Base-by-base conservation (phyloP, 306 rosid genomes). In the Sindora glabra region DNA sequence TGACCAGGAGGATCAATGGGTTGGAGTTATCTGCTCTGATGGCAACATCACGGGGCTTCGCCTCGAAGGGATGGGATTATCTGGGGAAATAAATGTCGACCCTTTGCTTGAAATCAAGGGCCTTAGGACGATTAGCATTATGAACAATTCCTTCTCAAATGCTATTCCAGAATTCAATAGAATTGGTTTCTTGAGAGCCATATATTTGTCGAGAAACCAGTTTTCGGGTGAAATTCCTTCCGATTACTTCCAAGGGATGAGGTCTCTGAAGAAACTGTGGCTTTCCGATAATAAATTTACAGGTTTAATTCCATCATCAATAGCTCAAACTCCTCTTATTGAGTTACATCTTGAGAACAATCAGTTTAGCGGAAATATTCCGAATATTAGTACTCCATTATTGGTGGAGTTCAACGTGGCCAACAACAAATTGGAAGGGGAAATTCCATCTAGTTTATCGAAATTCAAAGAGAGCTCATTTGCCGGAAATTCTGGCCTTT, bases 391-490 rank as follows among this genome's bases (percentile, higher is more conserved):
- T 0, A 74, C 13, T 30, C 67, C 74, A 2, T 13, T 61, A 2
- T 58, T 86, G 83, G 11, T 0, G 8, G 15, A 38, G 4, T 8
- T 87, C 30, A 23, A 87, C 48, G 48, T 83, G 14, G 83, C 91
- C 16, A 81, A 83, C 64, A 90, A 90, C 63, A 68, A 75, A 18
- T 72, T 90, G 52, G 95, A 81, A 45, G 97, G 97, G 9, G 74
- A 77, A 74, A 56, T 90, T 13, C 96, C 97, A 0, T 1, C 51
- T 14, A 46, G 74, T 41, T 68, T 90, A 12, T 23, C 65, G 37
- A 81, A 41, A 61, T 77, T 85, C 52, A n/a, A 40, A 0, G 19
- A 45, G 15, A 66, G 53, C 21, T 57, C 78, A 0, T 90, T 90
- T 56, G 11, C 29, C 0, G 95, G 86, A 41, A 87, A 90, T 62